Percentiles rank a stretch among this genome's conserved stretches.
These are phyloP conservation scores for Rhododendron henanense DNA, from an alignment of 148 eudicot genomes.

Conservation along the genomic window DNA sequence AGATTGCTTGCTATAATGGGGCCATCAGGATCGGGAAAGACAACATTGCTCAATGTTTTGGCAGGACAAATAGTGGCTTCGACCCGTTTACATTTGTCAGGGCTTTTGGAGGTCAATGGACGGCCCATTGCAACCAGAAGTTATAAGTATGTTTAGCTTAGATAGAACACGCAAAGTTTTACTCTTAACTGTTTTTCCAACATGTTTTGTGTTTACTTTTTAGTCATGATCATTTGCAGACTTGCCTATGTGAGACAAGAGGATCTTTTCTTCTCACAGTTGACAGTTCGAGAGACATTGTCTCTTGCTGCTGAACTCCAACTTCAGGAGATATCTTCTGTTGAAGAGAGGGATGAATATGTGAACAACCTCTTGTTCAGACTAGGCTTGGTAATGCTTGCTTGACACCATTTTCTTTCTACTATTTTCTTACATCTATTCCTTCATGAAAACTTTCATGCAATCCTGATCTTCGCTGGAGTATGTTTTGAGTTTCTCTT, in stretches of 20 bases:
- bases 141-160: slow-evolving; percentile 54
- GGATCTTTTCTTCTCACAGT: slow-evolving; percentile 95
- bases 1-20: slow-evolving; percentile 95
- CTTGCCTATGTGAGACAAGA: slow-evolving; percentile 93
- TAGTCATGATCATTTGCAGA: slow-evolving; percentile 38
- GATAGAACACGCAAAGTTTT: neutral
- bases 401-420: slow-evolving; percentile 5
- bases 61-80: slow-evolving; percentile 80
- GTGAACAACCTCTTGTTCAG: slow-evolving; percentile 73
- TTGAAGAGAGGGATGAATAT: slow-evolving; percentile 77
- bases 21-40: slow-evolving; percentile 99
- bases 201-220: neutral
- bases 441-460: neutral
- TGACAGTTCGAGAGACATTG: slow-evolving; percentile 93
- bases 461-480: neutral
- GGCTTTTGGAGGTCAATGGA: slow-evolving; percentile 93
- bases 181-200: neutral
- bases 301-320: slow-evolving; percentile 97
- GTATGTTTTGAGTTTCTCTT: slow-evolving; percentile 2
- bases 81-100: slow-evolving; percentile 71
- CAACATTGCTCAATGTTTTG: slow-evolving; percentile 87
- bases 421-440: neutral
- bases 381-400: slow-evolving; percentile 78
- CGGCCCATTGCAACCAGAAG: slow-evolving; percentile 43
- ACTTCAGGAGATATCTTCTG: slow-evolving; percentile 70